Evolutionary conservation across 495 filamentous ascomycete genomes (phyloP).

Genomic region (Podospora conica): DNA sequence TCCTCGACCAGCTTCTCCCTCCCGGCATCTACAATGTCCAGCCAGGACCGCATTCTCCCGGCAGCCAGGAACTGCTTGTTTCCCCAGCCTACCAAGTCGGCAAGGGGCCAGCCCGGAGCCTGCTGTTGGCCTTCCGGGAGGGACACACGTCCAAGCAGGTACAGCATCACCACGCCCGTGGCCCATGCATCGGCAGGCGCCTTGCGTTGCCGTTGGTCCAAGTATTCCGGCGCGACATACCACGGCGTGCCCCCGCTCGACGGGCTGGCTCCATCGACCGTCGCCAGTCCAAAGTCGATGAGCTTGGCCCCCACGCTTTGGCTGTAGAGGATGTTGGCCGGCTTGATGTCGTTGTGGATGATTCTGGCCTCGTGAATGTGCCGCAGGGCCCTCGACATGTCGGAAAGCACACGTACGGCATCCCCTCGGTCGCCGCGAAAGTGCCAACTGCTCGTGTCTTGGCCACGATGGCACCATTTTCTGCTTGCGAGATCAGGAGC

Average conservation of each 20-base stretch:
- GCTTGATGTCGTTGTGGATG: conserved; percentile 48
- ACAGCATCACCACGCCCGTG: conserved; percentile 44
- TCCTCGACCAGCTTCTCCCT: too few relatives aligned
- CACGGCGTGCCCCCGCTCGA: conserved; percentile 45
- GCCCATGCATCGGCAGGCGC: conserved; percentile 44
- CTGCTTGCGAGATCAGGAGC: conserved; percentile 37
- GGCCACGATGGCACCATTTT: conserved; percentile 33
- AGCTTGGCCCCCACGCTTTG: conserved; percentile 43
- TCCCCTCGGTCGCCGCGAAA: conserved; percentile 37
- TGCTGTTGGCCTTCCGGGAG: conserved; percentile 41
- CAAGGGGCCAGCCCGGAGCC: too few relatives aligned
- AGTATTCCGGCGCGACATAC: conserved; percentile 46
- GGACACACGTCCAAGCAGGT: conserved; percentile 39
- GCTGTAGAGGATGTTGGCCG: conserved; percentile 46
- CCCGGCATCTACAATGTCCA: too few relatives aligned
- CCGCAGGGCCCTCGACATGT: conserved; percentile 39
- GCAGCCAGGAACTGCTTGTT: too few relatives aligned
- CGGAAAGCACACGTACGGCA: conserved; percentile 39
- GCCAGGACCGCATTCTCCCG: too few relatives aligned
- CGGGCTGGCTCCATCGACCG: conserved; percentile 28
- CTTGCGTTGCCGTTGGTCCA: conserved; percentile 39
- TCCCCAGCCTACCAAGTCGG: too few relatives aligned
- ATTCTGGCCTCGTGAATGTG: conserved; percentile 41
- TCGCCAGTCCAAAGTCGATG: conserved; percentile 44
- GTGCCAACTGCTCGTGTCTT: too few relatives aligned